These are phyloP conservation scores for Wickerhamomyces xylosicus DNA, from an alignment of 805 yeast genomes.

Conservation along the genomic window DNA sequence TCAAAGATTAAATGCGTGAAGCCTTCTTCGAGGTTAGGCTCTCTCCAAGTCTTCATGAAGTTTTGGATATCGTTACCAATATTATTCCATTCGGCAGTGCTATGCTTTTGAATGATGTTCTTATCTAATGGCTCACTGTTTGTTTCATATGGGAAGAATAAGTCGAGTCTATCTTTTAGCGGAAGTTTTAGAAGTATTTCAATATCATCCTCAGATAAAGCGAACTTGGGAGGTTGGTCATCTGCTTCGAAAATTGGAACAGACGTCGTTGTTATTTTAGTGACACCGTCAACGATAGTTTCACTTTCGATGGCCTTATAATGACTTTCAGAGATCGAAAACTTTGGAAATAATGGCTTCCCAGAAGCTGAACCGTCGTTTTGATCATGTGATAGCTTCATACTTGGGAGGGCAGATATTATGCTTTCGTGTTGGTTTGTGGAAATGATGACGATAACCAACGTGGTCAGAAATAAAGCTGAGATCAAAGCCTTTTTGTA, in stretches of 20 bases:
- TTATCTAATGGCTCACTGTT: not conserved
- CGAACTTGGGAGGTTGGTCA: not conserved
- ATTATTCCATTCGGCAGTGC: not conserved
- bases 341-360: not conserved
- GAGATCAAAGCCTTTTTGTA: not conserved
- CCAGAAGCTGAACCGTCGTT: too few species aligned
- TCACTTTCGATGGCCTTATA: not conserved
- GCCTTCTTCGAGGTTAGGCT: not conserved
- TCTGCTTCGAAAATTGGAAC: not conserved
- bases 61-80: not conserved
- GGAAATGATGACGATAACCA: not conserved
- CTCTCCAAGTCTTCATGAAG: not conserved
- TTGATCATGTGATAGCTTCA: too few species aligned
- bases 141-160: not conserved
- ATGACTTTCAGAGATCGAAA: not conserved
- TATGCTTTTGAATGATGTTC: not conserved
- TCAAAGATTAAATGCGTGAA: conserved; percentile 1
- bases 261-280: not conserved
- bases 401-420: not conserved
- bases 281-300: not conserved
- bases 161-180: not conserved
- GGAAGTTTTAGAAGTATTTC: not conserved
- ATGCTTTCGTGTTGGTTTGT: not conserved
- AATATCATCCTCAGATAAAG: not conserved
- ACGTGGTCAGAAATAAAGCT: not conserved